Evolutionary conservation across 345 rosid genomes (phyloP).

Genomic region (Brassica incana): DNA sequence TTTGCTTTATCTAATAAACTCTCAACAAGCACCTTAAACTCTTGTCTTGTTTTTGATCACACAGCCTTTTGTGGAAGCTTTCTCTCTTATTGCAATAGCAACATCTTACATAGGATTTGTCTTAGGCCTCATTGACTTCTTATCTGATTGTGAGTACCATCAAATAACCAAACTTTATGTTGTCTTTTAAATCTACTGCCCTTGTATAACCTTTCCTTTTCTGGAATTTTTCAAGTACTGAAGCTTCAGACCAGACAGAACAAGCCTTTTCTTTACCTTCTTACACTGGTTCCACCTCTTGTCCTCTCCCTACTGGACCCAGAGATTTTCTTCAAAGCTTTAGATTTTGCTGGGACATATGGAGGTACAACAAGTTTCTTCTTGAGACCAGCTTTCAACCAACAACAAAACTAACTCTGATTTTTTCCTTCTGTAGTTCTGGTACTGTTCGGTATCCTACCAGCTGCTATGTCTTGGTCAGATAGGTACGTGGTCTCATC

Average conservation of each 20-base stretch:
- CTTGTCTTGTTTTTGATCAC: conserved; percentile 29
- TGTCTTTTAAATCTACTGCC: background rate
- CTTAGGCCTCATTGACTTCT: conserved; percentile 85
- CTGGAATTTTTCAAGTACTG: conserved; percentile 49
- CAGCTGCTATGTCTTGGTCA: conserved; percentile 97
- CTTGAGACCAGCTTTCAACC: background rate
- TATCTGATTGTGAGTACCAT: conserved; percentile 73
- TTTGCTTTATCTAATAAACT: conserved; percentile 6
- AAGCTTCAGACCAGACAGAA: conserved; percentile 62
- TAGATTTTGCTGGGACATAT: conserved; percentile 93
- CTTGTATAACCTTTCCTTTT: background rate
- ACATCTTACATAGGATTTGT: conserved; percentile 90
- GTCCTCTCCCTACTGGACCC: conserved; percentile 73
- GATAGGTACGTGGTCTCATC: conserved; percentile 60
- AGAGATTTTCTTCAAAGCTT: conserved; percentile 87
- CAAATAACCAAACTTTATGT: background rate
- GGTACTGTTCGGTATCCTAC: conserved; percentile 79
- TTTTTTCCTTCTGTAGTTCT: conserved; percentile 46
- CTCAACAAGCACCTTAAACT: conserved; percentile 10
- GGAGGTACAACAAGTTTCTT: conserved; percentile 59
- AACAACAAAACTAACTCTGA: background rate
- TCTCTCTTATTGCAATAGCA: conserved; percentile 86
- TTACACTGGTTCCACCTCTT: conserved; percentile 81
- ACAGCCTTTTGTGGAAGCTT: conserved; percentile 81
- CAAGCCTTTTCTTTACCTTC: conserved; percentile 62